Base-by-base conservation (phyloP, 2,329 filamentous ascomycete species). In the Aureobasidium subglaciale region DNA sequence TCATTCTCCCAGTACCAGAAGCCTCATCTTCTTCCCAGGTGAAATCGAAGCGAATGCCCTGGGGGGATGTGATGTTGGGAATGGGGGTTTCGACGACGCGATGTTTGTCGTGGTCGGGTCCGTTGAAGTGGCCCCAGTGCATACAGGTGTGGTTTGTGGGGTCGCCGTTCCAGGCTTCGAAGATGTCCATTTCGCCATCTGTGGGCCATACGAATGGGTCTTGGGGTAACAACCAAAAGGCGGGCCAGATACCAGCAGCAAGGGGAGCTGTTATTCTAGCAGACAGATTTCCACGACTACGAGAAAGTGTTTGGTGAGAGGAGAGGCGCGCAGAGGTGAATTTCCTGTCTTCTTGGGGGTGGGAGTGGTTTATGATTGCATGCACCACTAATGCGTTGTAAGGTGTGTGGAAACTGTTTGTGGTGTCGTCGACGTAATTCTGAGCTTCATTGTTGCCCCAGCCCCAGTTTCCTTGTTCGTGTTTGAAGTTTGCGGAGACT, bases 391-490 rank as follows among this genome's bases (percentile, higher is more conserved):
- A 71, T 55, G 75, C 73, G 24, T 73, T 71, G 55, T 80, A 73
- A 11, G 71, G 71, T 1, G 76, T 78, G 62, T 82, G 73, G 64
- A 83, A 84, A 20, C 75, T 75, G 62, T 83, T 83, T 4, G 70
- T 63, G 0, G 72, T 65, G 10, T 69, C 65, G 30, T 74, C 68
- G 5, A 77, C 78, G 64, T 84, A 84, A 68, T 79, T 77, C 66
- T 84, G 75, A 46, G 79, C 69, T 68, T 84, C 81, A 58, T 81
- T 77, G 63, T 84, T 84, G 20, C 81, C 81, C 81, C 81, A 84
- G 34, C 81, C 80, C 62, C 81, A 75, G n/a, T 73, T 75, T 25
- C 80, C 80, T 30, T 78, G 71, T 64, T 82, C 79, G 27, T 78
- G 75, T 4, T 78, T 69, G 70, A 82, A 84, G 59, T 82, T 75